Percentiles rank a stretch among this genome's conserved stretches.
phyloP scores from a whole-genome alignment of 2,329 filamentous ascomycete species.

The Pseudonectria foliicola region DNA sequence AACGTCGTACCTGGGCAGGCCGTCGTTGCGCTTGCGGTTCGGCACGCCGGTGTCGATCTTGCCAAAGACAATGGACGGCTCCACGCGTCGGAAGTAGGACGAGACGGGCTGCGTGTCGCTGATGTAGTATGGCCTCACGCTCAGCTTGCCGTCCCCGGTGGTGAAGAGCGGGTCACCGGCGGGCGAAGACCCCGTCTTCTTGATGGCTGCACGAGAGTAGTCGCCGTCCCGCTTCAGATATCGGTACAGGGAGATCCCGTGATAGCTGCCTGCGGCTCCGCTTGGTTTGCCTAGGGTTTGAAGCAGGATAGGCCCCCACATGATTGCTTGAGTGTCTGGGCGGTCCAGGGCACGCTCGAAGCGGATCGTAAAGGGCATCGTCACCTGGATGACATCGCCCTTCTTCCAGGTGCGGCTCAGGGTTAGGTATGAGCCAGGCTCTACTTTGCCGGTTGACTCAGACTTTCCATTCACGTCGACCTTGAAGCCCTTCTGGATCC shows the following conservation, averaged over 20 bases:
- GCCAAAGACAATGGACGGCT: slow-evolving; percentile 24
- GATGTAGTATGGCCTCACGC: slow-evolving; percentile 24
- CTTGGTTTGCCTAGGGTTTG: slow-evolving; percentile 21
- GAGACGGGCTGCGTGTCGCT: slow-evolving; percentile 22
- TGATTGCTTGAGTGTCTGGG: slow-evolving; percentile 25
- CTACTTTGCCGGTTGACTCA: slow-evolving; percentile 2
- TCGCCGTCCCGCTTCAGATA: slow-evolving; percentile 25
- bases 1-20: slow-evolving; percentile 23
- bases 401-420: slow-evolving; percentile 22
- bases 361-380: slow-evolving; percentile 24
- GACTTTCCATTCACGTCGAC: slow-evolving; percentile 22
- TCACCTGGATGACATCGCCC: slow-evolving; percentile 23
- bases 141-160: slow-evolving; percentile 5
- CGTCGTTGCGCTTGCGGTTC: slow-evolving; percentile 25
- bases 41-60: slow-evolving; percentile 17
- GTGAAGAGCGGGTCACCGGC: slow-evolving; percentile 22
- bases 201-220: slow-evolving; percentile 19
- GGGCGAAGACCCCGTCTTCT: slow-evolving; percentile 10
- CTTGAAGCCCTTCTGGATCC: slow-evolving; percentile 20
- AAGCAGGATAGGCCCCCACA: slow-evolving; percentile 25
- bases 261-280: slow-evolving; percentile 14
- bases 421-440: slow-evolving; percentile 23
- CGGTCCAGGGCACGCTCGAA: slow-evolving; percentile 24
- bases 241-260: slow-evolving; percentile 22
- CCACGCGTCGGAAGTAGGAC: slow-evolving; percentile 25